Evolutionary conservation across 257 asterid species (phyloP), one percentile per base, ranked within the genome.

Genomic region (Parsonsia alboflavescens): DNA sequence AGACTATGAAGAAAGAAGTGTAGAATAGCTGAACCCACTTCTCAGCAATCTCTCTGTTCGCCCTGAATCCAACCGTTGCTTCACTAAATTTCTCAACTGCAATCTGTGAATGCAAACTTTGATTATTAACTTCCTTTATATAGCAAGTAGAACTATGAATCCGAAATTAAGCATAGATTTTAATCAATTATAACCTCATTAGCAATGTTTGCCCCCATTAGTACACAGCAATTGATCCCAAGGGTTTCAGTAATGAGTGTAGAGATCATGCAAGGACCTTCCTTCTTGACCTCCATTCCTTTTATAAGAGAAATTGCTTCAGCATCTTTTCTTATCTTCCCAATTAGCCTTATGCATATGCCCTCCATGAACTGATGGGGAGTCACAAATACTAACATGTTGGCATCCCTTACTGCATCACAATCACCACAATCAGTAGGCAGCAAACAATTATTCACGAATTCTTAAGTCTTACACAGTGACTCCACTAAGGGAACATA

Each of bases 331-430:
- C 85, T 80, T 62, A 80, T 82, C 50, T 89, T 92, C 68, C 97
- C 96, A 49, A 80, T 80, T 24, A 92, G 69, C 77, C 81, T 87
- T 76, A 73, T 89, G 83, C 97, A 92, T 68, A 93, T 91, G 7
- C 96, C 95, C 82, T 89, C 96, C 98, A 93, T 87, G 88, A 93
- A 93, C 78, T 92, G 93, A 82, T 92, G 96, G 17, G 97, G 96
- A 8, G 93, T 92, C 73, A 90, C 97, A 80, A 92, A 92, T 52
- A 90, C 97, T 73, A 92, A 82, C 97, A 92, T 80, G 82, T 75
- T 85, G 46, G 97, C 93, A 82, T 87, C 92, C 81, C 72, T 89
- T 77, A 89, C 97, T 92, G 89, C 82, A 73, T 63, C 21, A 69
- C 58, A 21, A 56, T 19, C 58, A 4, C 63, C 11, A 69, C 3